Base-by-base conservation (phyloP, 139 green algal genomes). In the Desmodesmus armatus region DNA sequence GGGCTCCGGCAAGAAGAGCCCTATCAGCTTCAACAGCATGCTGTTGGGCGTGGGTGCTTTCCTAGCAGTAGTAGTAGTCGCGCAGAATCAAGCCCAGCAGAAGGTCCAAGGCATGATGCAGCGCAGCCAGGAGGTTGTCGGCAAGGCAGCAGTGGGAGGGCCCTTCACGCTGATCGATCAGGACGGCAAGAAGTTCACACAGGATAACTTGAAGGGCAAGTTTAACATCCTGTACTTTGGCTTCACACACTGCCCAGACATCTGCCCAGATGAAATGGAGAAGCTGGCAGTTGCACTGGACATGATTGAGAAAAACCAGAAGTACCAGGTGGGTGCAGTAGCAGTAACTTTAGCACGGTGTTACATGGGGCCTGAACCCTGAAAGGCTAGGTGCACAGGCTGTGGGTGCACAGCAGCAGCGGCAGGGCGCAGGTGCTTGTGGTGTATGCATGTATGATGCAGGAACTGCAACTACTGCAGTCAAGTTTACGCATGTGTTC, bases 181-280 rank as follows among this genome's bases (percentile, higher is more conserved):
- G 31, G 73, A 95, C 25, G 93, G 93, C 69, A 97, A 97, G 76
- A 63, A 75, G 0, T 98, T 98, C 69, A 95, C 92, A 9, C 66
- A 96, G 60, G 88, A 92, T 41, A 89, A 99, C 87, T 82, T 99
- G 29, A 86, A 91, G 23, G 97, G 97, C 33, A 84, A 95, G 35
- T 99, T 97, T 86, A 90, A 89, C 21, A 72, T 99, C 66, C 85
- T 99, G 0, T 99, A 99, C 88, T 99, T 99, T 92, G 97, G 97
- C 25, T 99, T 99, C 92, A 99, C 97, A 13, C 89, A 93, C 84
- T 99, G 97, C 89, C 97, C 97, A 13, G 97, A 99, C 92, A 98
- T 99, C 83, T 99, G 97, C 87, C 97, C 97, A 3, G 98, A 99
- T 67, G 97, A 99, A 90, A 90, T 99, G 62, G 93, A 98, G 73